Evolutionary conservation across 208 protist species (phyloP), one percentile per base, ranked within the genome.

Genomic region (Trypanosomatidae sp.): DNA sequence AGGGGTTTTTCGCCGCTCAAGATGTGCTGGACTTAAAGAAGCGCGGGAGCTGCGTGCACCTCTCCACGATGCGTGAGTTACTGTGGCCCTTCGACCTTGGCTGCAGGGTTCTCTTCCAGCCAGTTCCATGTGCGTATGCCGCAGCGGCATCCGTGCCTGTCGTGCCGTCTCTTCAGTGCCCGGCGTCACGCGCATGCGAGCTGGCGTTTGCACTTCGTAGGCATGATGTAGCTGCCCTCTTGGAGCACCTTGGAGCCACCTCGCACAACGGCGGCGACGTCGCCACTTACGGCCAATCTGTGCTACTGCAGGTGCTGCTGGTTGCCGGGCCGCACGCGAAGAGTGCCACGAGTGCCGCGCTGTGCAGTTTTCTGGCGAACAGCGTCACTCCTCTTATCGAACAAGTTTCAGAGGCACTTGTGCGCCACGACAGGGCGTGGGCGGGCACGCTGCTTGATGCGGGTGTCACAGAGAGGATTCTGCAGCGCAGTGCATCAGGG

Each of bases 41-140:
- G 39, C 72, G 49, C 4, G 71, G 71, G 25, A 83, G 82, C 69
- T 58, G 74, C 0, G 83, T 92, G 22, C 71, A 88, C 66, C 70
- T 96, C 28, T 68, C 81, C 4, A 62, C 55, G 8, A 87, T 94
- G 79, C 89, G 82, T 2, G 87, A 92, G 62, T 74, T 66, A 39
- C 70, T 82, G 56, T 46, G 69, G 44, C 76, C 77, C 3, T 83
- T 81, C 10, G 52, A 64, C 6, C 70, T 73, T 22, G 67, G 73
- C n/a, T 75, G 74, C 50, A 79, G 84, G 44, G 74, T 96, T 22
- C 84, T 94, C 59, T 92, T 94, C 70, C 91, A 96, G 76, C 85
- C 87, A 10, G 74, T 93, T 10, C 89, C 91, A 30, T 88, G 58
- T 60, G 47, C 62, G 10, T 87, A 70, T 36, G 41, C 36, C 64